A percentile compares a stretch with the other conserved stretches of the same genome.
Conservation (phyloP, 176 grass and related monocot genomes). For the Pontederia crassipes region DNA sequence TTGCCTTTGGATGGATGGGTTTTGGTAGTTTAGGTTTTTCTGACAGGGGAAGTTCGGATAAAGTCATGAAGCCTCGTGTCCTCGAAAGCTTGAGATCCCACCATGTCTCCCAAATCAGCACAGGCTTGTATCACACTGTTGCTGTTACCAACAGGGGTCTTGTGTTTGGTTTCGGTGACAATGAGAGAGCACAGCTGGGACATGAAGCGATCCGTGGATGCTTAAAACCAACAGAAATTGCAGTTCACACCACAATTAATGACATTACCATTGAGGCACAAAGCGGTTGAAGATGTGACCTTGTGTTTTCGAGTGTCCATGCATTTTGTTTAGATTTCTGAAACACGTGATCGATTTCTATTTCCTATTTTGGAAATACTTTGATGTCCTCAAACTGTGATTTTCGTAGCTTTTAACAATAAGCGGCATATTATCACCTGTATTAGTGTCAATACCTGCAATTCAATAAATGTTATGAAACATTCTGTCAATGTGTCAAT, state of each 20-base stretch:
- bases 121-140: slow-evolving; percentile 91
- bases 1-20: slow-evolving; percentile 98
- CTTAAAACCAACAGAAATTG: slow-evolving; percentile 89
- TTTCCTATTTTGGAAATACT: no score
- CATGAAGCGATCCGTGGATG: slow-evolving; percentile 72
- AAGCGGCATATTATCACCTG: not conserved
- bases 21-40: slow-evolving; percentile 95
- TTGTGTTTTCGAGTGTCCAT: not conserved
- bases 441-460: no score
- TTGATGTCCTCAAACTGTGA: not conserved
- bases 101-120: slow-evolving; percentile 84
- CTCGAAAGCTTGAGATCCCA: slow-evolving; percentile 65
- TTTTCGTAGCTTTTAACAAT: not conserved
- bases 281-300: slow-evolving; percentile 30
- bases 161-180: slow-evolving; percentile 94
- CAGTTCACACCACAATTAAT: slow-evolving; percentile 59
- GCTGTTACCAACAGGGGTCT: slow-evolving; percentile 78
- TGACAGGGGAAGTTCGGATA: slow-evolving; percentile 76
- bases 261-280: slow-evolving; percentile 64
- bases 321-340: not conserved
- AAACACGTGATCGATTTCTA: no score
- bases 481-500: no score
- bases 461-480: no score
- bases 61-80: slow-evolving; percentile 65
- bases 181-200: slow-evolving; percentile 88